These are phyloP conservation scores for Pseudogymnoascus sp. DNA, from an alignment of 2,329 filamentous ascomycete species.

Conservation along the genomic window DNA sequence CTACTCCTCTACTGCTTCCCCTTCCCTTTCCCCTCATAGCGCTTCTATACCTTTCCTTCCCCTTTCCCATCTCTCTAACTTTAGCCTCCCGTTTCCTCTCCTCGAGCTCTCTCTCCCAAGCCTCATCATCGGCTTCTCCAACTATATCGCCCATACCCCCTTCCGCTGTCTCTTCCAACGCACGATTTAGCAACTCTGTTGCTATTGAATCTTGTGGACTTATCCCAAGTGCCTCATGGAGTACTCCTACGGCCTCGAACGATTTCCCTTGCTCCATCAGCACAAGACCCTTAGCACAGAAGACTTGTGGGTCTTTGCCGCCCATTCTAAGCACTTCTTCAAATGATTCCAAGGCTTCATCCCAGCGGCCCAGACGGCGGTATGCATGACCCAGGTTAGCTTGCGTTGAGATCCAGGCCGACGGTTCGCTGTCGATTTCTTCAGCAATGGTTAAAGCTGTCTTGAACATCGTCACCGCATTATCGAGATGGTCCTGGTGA, in stretches of 20 bases:
- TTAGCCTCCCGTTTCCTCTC: slow-evolving; percentile 40
- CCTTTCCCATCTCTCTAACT: slow-evolving; percentile 36
- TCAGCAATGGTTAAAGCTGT: slow-evolving; percentile 70
- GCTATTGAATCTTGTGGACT: slow-evolving; percentile 74
- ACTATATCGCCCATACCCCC: slow-evolving; percentile 27
- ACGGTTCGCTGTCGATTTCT: slow-evolving; percentile 73
- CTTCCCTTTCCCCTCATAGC: slow-evolving; percentile 23
- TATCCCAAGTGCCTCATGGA: slow-evolving; percentile 79
- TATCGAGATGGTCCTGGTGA: slow-evolving; percentile 72
- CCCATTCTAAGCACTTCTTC: slow-evolving; percentile 80
- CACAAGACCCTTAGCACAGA: slow-evolving; percentile 76
- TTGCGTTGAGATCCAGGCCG: slow-evolving; percentile 74
- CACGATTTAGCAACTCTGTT: slow-evolving; percentile 68
- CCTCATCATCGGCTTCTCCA: slow-evolving; percentile 40
- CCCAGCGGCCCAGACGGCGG: slow-evolving; percentile 61
- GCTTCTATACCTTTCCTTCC: slow-evolving; percentile 34
- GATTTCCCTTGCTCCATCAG: slow-evolving; percentile 68
- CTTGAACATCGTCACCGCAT: slow-evolving; percentile 70
- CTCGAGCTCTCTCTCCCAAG: slow-evolving; percentile 48
- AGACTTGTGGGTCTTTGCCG: slow-evolving; percentile 70
- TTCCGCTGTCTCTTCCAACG: slow-evolving; percentile 54
- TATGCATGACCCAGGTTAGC: slow-evolving; percentile 88
- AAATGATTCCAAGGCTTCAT: slow-evolving; percentile 71
- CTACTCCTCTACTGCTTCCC: slow-evolving; percentile 26
- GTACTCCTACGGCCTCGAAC: slow-evolving; percentile 69